These are phyloP conservation scores for Tetrapisispora arboricola DNA, from an alignment of 805 yeast species.

Conservation along the genomic window DNA sequence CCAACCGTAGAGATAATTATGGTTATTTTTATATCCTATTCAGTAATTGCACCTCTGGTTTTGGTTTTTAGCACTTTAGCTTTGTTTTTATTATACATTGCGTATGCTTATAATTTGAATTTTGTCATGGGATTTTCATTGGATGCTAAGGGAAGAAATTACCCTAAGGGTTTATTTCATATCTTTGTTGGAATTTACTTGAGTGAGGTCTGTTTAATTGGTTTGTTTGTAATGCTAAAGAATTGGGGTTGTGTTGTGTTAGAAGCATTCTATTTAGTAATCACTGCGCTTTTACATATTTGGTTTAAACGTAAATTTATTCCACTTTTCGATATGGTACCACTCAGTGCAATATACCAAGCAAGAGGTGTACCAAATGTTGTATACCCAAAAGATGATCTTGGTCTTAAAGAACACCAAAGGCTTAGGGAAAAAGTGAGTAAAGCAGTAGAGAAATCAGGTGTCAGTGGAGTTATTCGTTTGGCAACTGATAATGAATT, in stretches of 20 bases:
- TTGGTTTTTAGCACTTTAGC: conserved; percentile 57
- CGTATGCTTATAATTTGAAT: conserved; percentile 50
- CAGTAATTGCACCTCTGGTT: conserved; percentile 69
- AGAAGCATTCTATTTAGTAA: conserved; percentile 50
- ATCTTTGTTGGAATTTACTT: conserved; percentile 61
- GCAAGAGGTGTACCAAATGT: conserved; percentile 32
- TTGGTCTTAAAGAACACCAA: conserved; percentile 50
- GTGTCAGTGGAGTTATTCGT: conserved; percentile 21
- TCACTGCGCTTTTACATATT: conserved; percentile 49
- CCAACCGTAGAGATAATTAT: conserved; percentile 69
- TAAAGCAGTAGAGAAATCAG: conserved; percentile 14
- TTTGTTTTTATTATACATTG: conserved; percentile 46
- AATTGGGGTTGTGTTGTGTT: conserved; percentile 70
- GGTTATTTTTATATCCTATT: conserved; percentile 62
- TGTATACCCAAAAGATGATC: conserved; percentile 54
- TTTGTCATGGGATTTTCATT: conserved; percentile 51
- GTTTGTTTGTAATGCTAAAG: conserved; percentile 65
- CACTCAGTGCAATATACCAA: conserved; percentile 43
- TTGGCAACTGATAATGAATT: conserved; percentile 24
- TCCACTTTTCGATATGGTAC: conserved; percentile 58
- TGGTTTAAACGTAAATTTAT: conserved; percentile 49
- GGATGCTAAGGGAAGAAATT: conserved; percentile 65
- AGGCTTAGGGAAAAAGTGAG: conserved; percentile 35
- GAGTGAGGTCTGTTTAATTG: conserved; percentile 59
- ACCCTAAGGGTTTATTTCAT: conserved; percentile 63